Evolutionary conservation across 2,329 filamentous ascomycete species (phyloP), one percentile per base, ranked within the genome.

Genomic region (Aspergillus fijiensis): DNA sequence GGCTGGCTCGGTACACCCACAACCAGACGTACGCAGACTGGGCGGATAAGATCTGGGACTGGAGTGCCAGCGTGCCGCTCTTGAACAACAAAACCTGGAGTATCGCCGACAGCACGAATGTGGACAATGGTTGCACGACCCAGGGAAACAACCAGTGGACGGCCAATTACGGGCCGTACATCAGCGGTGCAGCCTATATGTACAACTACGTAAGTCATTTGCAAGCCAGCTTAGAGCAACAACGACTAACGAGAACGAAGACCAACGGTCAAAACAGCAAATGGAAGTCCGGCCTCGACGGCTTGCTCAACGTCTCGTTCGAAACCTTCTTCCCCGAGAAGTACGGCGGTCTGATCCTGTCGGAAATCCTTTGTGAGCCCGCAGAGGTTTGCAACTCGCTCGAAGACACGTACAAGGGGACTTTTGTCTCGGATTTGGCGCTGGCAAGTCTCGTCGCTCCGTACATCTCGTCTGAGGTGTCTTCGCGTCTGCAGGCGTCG

Each of bases 11-110:
- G 23, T 63, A 63, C 29, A 67, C 63, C 0, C 57, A 57, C 2
- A 64, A 64, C 49, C 27, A 59, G 14, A 60, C 60, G 21, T 65
- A 64, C 48, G 48, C 57, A 5, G 61, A 89, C 11, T 91, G 89
- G 89, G 90, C 90, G 0, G 81, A 85, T 60, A 87, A 81, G 69
- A 79, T 88, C 23, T 84, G 81, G 77, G 79, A 84, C 62, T 86
- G 84, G 84, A 79, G 78, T 39, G 68, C 70, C 21, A 68, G 65
- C 42, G 74, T 82, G 25, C 80, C 79, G 3, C 70, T 85, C 23
- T 78, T 84, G 39, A 76, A 76, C 57, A 70, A 74, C 21, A 71
- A 70, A 5, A 84, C 76, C 64, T 63, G 54, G 53, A 75, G 80
- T 59, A 77, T 85, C 50, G 83, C 79, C 61, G 84, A 86, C 62